Evolutionary conservation across 306 rosid genomes (phyloP).

Genomic region (Rubus parviflorus): DNA sequence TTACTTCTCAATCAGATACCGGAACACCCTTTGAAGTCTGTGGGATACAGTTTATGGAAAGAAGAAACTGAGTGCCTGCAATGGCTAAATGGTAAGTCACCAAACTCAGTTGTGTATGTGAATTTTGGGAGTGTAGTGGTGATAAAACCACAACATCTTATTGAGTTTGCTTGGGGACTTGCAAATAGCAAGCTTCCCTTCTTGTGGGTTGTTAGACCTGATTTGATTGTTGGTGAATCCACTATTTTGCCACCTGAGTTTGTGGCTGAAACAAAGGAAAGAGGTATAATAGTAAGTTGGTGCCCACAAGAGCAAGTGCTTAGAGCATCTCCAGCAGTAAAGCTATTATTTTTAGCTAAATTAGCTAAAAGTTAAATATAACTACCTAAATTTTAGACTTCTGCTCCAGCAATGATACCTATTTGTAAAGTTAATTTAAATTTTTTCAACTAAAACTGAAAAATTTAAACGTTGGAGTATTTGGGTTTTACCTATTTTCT

Average conservation of each 20-base stretch:
- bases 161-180: slow-evolving; percentile 27
- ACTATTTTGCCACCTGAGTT: slow-evolving; percentile 5
- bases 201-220: slow-evolving; percentile 26
- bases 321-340: too few relatives aligned
- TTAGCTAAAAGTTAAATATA: too few relatives aligned
- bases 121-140: slow-evolving; percentile 19
- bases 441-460: too few relatives aligned
- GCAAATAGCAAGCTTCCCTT: slow-evolving; percentile 21
- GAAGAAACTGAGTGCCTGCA: slow-evolving; percentile 21
- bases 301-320: slow-evolving; percentile 24
- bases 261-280: neutral
- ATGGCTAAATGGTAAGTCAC: slow-evolving; percentile 13
- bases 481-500: too few relatives aligned
- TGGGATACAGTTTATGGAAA: slow-evolving; percentile 22
- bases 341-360: too few relatives aligned
- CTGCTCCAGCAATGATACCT: too few relatives aligned
- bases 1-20: slow-evolving; percentile 11
- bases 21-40: neutral
- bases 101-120: slow-evolving; percentile 14
- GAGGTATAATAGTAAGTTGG: slow-evolving; percentile 9
- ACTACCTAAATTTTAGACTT: too few relatives aligned
- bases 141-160: neutral
- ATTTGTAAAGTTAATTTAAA: too few relatives aligned
- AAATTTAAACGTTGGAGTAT: too few relatives aligned
- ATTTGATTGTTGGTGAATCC: slow-evolving; percentile 22